Evolutionary conservation across 331 rosid genomes (phyloP).

Genomic region (Dryas integrifolia): DNA sequence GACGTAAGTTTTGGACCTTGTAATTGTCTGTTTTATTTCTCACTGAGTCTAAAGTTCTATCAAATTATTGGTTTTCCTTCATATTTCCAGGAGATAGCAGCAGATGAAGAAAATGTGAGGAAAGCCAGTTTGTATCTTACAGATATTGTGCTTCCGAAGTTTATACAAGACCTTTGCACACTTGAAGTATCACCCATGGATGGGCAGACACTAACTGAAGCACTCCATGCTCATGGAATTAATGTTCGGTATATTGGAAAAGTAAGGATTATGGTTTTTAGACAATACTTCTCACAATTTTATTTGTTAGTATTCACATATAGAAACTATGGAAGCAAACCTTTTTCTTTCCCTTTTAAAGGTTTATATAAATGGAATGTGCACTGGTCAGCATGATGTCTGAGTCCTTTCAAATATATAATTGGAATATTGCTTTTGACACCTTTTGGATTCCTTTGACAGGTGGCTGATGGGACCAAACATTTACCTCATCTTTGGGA

Average conservation of each 20-base stretch:
- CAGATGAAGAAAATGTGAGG: conserved; percentile 83
- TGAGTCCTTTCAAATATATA: not conserved
- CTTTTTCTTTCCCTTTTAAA: not conserved
- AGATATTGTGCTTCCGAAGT: conserved; percentile 86
- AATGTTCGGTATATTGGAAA: conserved; percentile 95
- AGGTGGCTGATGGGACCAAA: conserved; percentile 94
- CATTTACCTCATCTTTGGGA: conserved; percentile 95
- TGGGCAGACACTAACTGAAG: conserved; percentile 96
- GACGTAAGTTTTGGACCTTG: conserved; percentile 48
- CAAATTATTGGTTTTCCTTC: conserved; percentile 1
- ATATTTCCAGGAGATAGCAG: conserved; percentile 67
- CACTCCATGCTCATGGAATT: conserved; percentile 97
- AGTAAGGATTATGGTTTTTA: conserved; percentile 42
- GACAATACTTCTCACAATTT: conserved; percentile 1
- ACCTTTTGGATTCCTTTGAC: conserved; percentile 22
- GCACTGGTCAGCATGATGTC: conserved; percentile 6
- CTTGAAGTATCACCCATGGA: conserved; percentile 99
- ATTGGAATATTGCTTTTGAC: conserved; percentile 27
- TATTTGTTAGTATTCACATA: not conserved
- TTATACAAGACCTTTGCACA: conserved; percentile 90
- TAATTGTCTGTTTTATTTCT: conserved; percentile 3
- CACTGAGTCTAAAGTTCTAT: conserved; percentile 16
- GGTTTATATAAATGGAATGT: conserved; percentile 13
- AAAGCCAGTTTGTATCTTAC: conserved; percentile 72
- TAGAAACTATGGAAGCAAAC: not conserved